Conservation (phyloP, 2,329 filamentous ascomycete genomes). For the Penicillium italicum region DNA sequence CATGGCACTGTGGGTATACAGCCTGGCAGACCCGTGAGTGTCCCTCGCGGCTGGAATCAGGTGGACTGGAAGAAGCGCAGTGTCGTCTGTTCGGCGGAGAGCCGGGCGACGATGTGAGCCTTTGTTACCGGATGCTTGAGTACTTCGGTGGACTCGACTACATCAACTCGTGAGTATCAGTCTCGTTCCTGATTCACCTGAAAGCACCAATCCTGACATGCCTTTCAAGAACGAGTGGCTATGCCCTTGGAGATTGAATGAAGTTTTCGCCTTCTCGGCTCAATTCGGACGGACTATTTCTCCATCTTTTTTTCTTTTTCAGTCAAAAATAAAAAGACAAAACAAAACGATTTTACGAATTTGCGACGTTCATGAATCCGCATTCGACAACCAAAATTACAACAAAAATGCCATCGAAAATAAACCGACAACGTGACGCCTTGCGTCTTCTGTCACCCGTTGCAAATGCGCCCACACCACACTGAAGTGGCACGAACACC, state of each 20-base stretch:
- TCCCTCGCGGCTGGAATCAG: constrained; percentile 27
- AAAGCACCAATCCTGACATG: constrained; percentile 20
- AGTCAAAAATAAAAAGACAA: constrained; percentile 15
- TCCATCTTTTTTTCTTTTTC: constrained; percentile 3
- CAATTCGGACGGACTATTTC: not conserved
- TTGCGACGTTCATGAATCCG: constrained; percentile 20
- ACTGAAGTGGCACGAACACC: constrained; percentile 23
- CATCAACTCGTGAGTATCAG: constrained; percentile 40
- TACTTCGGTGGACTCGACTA: constrained; percentile 50
- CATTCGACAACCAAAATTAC: constrained; percentile 17
- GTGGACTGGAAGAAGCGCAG: constrained; percentile 38
- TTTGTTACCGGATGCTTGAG: constrained; percentile 50
- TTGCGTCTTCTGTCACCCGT: constrained; percentile 7
- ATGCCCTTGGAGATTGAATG: constrained; percentile 29
- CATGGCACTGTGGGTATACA: constrained; percentile 43
- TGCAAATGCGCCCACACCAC: constrained; percentile 14
- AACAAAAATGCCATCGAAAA: constrained; percentile 13
- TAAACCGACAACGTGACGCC: constrained; percentile 5
- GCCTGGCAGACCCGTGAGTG: constrained; percentile 41
- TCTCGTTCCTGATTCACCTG: not conserved
- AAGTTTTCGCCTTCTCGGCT: not conserved
- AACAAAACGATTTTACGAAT: constrained; percentile 14
- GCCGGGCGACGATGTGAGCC: constrained; percentile 42
- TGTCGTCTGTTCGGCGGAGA: constrained; percentile 47
- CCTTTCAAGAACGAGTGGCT: constrained; percentile 18